These are phyloP conservation scores for Apiospora pterosperma DNA, from an alignment of 2,329 filamentous ascomycete genomes.

Conservation along the genomic window DNA sequence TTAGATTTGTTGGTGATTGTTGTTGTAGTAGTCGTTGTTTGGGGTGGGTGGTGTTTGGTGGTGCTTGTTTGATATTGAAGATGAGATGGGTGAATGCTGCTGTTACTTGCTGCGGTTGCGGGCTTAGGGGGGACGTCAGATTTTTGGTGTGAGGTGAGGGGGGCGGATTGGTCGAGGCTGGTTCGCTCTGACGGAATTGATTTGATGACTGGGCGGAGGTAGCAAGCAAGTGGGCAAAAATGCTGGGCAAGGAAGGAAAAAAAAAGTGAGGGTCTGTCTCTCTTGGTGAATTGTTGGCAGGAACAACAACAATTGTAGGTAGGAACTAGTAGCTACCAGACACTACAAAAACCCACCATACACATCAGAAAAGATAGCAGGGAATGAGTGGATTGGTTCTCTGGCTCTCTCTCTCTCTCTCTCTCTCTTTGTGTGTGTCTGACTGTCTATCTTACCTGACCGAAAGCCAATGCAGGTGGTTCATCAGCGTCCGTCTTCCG, in stretches of 20 bases:
- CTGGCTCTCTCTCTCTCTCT: neutral
- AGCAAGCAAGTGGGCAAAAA: too few species aligned
- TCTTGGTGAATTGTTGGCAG: neutral
- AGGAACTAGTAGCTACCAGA: neutral
- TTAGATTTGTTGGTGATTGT: neutral
- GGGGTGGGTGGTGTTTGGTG: neutral
- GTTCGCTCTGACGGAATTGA: neutral
- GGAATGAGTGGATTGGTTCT: neutral
- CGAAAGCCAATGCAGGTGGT: neutral
- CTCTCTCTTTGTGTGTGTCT: neutral
- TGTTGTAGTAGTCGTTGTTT: neutral
- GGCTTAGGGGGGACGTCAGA: neutral
- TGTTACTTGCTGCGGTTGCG: neutral
- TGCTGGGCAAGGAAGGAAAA: neutral
- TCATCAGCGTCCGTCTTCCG: neutral
- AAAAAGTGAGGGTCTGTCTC: conserved; percentile 1
- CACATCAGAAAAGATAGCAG: conserved; percentile 2
- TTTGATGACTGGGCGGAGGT: neutral
- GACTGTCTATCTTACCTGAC: neutral
- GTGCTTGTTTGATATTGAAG: neutral
- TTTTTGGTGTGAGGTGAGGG: conserved; percentile 1
- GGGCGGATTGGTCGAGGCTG: neutral
- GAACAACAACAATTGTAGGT: conserved; percentile 1
- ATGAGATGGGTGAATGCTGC: neutral
- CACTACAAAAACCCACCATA: neutral